These are phyloP conservation scores for Phytophthora vignae DNA, from an alignment of 352 stramenopile genomes.

Conservation along the genomic window DNA sequence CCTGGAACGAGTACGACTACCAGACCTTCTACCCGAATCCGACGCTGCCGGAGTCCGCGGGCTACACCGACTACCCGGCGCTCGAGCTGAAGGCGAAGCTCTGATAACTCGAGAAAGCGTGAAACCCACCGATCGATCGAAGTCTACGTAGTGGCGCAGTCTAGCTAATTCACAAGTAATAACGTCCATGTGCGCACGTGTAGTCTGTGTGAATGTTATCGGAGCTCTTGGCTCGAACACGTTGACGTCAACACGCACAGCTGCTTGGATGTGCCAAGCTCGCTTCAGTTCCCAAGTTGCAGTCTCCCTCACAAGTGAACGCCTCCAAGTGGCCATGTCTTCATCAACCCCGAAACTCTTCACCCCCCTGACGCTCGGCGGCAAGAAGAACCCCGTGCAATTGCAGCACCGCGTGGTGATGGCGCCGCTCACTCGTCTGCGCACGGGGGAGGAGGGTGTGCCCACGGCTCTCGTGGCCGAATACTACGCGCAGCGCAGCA, in stretches of 20 bases:
- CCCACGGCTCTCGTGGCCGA: slow-evolving; percentile 47
- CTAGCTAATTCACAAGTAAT: not conserved
- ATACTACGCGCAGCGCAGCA: slow-evolving; percentile 76
- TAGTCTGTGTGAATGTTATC: not conserved
- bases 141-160: slow-evolving; percentile 1
- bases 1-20: slow-evolving; percentile 47
- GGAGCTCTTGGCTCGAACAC: not conserved
- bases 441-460: slow-evolving; percentile 43
- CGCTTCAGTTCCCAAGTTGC: slow-evolving; percentile 22
- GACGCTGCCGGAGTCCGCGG: slow-evolving; percentile 20
- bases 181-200: too few relatives aligned
- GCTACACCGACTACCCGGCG: slow-evolving; percentile 54
- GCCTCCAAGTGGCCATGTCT: slow-evolving; percentile 6
- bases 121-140: not conserved
- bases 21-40: slow-evolving; percentile 40
- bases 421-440: slow-evolving; percentile 67
- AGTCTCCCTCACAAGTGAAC: slow-evolving; percentile 2
- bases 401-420: slow-evolving; percentile 76
- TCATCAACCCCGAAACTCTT: slow-evolving; percentile 43
- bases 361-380: slow-evolving; percentile 55
- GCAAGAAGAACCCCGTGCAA: slow-evolving; percentile 46
- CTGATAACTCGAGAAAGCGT: not conserved
- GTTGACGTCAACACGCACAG: slow-evolving; percentile 38
- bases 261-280: not conserved
- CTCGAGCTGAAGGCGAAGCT: slow-evolving; percentile 20